Evolutionary conservation across 2,329 filamentous ascomycete genomes (phyloP).

Genomic region (Penicillium crustosum): DNA sequence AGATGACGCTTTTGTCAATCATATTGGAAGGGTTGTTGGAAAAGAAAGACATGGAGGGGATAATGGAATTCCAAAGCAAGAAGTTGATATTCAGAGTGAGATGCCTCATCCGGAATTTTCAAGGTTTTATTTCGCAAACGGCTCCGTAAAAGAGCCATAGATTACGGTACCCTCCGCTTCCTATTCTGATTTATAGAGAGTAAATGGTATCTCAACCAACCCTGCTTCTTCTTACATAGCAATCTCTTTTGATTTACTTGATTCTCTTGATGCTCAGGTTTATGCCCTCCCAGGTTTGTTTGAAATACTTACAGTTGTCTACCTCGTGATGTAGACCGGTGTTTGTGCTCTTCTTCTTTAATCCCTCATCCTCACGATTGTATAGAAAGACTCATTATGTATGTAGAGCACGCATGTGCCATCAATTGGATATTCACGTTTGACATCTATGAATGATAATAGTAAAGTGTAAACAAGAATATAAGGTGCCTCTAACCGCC

Average conservation of each 20-base stretch:
- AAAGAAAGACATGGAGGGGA: background rate
- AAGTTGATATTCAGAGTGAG: background rate
- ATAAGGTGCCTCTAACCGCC: slow-evolving; percentile 9
- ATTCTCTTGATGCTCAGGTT: too few species aligned
- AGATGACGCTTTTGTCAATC: background rate
- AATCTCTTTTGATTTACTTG: background rate
- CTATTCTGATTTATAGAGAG: background rate
- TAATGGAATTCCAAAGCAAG: background rate
- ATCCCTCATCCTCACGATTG: background rate
- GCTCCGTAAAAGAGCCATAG: background rate
- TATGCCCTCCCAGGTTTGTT: background rate
- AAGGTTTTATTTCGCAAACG: background rate
- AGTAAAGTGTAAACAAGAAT: slow-evolving; percentile 11
- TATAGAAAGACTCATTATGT: background rate
- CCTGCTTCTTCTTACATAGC: background rate
- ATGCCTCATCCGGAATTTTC: background rate
- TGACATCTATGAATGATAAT: background rate
- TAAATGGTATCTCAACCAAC: too few species aligned
- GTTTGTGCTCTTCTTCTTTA: background rate
- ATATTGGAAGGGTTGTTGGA: background rate
- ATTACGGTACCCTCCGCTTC: background rate
- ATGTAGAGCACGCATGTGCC: background rate
- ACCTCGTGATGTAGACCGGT: background rate
- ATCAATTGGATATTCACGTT: background rate
- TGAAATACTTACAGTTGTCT: background rate